A percentile compares a stretch with the other conserved stretches of the same genome.
Conservation (phyloP, 2,329 filamentous ascomycete species). For the Neonectria sp. region DNA sequence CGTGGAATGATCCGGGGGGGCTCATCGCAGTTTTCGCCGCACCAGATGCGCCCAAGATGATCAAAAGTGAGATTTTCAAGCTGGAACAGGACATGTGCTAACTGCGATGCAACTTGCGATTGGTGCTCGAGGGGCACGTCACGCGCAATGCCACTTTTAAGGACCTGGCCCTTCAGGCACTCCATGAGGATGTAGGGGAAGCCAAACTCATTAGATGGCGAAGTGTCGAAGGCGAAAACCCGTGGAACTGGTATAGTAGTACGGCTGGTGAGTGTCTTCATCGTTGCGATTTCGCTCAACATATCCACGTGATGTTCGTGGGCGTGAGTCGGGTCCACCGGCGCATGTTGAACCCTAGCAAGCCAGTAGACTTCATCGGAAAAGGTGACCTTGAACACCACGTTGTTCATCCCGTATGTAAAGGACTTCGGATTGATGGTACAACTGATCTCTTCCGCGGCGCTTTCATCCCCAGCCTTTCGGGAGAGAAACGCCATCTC, state of each 20-base stretch:
- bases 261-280: slow-evolving; percentile 39
- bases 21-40: slow-evolving; percentile 42
- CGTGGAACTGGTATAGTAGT: slow-evolving; percentile 44
- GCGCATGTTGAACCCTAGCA: slow-evolving; percentile 42
- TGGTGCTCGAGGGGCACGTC: slow-evolving; percentile 37
- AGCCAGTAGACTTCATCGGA: slow-evolving; percentile 47
- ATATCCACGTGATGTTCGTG: slow-evolving; percentile 17
- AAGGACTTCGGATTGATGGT: slow-evolving; percentile 34
- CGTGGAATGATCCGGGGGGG: slow-evolving; percentile 42
- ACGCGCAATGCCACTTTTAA: slow-evolving; percentile 32
- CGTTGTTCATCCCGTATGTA: slow-evolving; percentile 43
- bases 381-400: slow-evolving; percentile 46
- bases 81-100: slow-evolving; percentile 43
- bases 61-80: slow-evolving; percentile 46
- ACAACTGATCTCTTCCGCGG: slow-evolving; percentile 20
- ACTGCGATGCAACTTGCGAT: slow-evolving; percentile 45
- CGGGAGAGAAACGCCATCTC: background rate
- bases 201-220: slow-evolving; percentile 41
- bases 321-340: slow-evolving; percentile 14
- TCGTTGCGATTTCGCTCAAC: slow-evolving; percentile 50
- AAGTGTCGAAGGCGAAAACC: slow-evolving; percentile 41
- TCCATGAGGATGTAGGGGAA: slow-evolving; percentile 49
- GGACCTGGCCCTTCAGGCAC: slow-evolving; percentile 35
- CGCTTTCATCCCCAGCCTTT: slow-evolving; percentile 26
- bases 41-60: slow-evolving; percentile 48